Percentiles rank a stretch among this genome's conserved stretches.
These are phyloP conservation scores for Ceratocystis diversiconidia DNA, from an alignment of 2,329 filamentous ascomycete species.

Conservation along the genomic window DNA sequence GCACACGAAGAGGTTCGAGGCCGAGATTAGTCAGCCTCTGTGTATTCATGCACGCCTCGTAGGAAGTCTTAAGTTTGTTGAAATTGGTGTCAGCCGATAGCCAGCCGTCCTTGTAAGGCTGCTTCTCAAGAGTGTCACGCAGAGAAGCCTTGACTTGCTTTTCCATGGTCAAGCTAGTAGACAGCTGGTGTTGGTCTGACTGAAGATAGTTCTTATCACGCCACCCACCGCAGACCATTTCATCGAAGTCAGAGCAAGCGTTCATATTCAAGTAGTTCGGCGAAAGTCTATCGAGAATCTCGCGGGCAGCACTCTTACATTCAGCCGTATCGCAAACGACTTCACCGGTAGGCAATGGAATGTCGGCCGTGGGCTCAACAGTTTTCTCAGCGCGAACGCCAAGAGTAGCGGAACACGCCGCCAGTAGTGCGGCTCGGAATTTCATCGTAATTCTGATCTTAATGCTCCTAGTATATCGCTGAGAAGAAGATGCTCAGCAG, in stretches of 20 bases:
- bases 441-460: not conserved
- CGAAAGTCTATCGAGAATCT: slow-evolving; percentile 24
- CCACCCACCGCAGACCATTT: slow-evolving; percentile 55
- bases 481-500: not conserved
- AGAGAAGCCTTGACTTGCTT: slow-evolving; percentile 45
- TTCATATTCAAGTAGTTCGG: slow-evolving; percentile 45
- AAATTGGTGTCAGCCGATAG: slow-evolving; percentile 45
- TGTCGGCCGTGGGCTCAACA: not conserved
- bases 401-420: not conserved
- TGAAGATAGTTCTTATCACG: slow-evolving; percentile 48
- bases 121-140: slow-evolving; percentile 47
- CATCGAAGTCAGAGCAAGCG: slow-evolving; percentile 54
- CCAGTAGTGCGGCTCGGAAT: not conserved
- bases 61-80: slow-evolving; percentile 48
- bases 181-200: slow-evolving; percentile 46
- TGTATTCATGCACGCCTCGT: slow-evolving; percentile 53
- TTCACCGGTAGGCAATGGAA: not conserved
- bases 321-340: slow-evolving; percentile 21
- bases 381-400: not conserved
- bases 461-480: too few species aligned
- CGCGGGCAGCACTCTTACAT: slow-evolving; percentile 24
- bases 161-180: slow-evolving; percentile 46
- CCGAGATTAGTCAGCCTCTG: slow-evolving; percentile 40
- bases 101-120: slow-evolving; percentile 31
- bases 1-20: slow-evolving; percentile 38